Base-by-base conservation (phyloP, 2,329 filamentous ascomycete genomes). In the Immersiporthe knoxdaviesiana region DNA sequence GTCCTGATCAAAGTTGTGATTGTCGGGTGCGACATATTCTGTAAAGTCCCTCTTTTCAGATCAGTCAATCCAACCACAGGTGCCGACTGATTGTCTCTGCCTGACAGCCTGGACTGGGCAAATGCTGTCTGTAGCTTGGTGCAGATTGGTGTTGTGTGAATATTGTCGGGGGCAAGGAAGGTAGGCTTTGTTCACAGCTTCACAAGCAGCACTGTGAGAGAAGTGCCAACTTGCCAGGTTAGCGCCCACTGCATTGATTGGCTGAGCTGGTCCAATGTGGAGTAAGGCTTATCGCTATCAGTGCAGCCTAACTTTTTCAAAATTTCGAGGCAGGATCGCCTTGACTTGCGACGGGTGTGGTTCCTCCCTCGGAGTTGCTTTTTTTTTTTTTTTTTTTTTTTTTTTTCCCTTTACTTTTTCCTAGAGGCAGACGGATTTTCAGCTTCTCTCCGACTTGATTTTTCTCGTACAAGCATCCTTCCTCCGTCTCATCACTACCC, bases 271-370 rank as follows among this genome's bases (percentile, higher is more conserved):
- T 27, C 21, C 2, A 30, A 32, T 14, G 14, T n/a, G 24, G 35
- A 32, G 62, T 32, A 18, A 64, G 47, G 30, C 47, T 63, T 62
- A 62, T 67, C 65, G 54, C 63, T 70, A 70, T 70, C 68, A 39
- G 68, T 68, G 58, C 24, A 63, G 67, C 66, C 68, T 50, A 68
- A 68, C 65, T 68, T 70, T 68, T 70, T 65, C 66, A 70, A 70
- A 70, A 68, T 70, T 67, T 70, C 68, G 66, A 68, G 68, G 65
- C 66, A 60, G 50, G 68, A 52, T 59, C 63, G 24, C 50, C 27
- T 63, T 47, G 24, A 32, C 27, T 63, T 59, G 52, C 14, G 30
- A 58, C 66, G 37, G 63, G 44, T 39, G 59, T 58, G 30, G 27
- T 35, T 35, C 35, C 27, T 50, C 37, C 32, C 32, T 50, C 37